Evolutionary conservation across 176 grass and related monocot species (phyloP).

Genomic region (Dactylis glomerata): DNA sequence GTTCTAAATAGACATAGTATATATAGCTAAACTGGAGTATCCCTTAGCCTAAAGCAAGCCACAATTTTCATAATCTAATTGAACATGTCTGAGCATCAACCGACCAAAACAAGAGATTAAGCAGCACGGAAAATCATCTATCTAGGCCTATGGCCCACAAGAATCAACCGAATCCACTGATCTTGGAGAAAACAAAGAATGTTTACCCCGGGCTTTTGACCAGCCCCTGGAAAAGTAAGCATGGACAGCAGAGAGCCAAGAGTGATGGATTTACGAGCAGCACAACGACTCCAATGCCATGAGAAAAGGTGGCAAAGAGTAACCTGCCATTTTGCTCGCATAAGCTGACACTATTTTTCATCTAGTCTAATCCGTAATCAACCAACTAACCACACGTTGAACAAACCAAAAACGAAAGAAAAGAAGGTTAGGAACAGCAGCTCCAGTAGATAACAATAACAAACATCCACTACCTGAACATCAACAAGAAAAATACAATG

Average conservation of each 20-base stretch:
- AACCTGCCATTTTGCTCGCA: conserved; percentile 29
- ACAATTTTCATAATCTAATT: too few species aligned
- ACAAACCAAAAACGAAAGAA: background rate
- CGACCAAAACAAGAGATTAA: too few species aligned
- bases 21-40: too few species aligned
- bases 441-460: background rate
- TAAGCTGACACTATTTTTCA: background rate
- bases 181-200: background rate
- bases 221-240: background rate
- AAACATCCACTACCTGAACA: background rate
- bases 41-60: too few species aligned
- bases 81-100: too few species aligned
- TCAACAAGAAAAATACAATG: background rate
- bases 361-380: background rate
- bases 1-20: too few species aligned
- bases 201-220: background rate
- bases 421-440: background rate
- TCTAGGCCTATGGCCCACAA: too few species aligned
- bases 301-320: conserved; percentile 8
- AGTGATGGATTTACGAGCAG: background rate
- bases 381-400: background rate
- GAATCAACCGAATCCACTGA: too few species aligned
- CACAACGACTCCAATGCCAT: conserved; percentile 23
- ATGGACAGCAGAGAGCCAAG: background rate
- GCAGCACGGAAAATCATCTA: too few species aligned